phyloP scores from a whole-genome alignment of 306 rosid species.

The Vigna radiata region DNA sequence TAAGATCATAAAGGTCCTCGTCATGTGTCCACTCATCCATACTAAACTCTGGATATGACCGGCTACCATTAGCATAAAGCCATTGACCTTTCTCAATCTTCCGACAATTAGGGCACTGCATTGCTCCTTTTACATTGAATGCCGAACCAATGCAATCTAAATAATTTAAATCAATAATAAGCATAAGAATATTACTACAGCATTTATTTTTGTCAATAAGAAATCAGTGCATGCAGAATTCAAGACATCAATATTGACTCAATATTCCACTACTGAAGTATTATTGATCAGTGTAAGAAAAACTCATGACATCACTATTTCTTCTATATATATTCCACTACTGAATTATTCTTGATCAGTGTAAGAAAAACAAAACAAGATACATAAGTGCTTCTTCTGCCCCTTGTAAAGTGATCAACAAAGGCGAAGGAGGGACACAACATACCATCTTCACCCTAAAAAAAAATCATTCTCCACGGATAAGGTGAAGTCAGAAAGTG shows the following conservation, averaged over 20 bases:
- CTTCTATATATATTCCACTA: not conserved
- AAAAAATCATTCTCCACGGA: not conserved
- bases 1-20: constrained; percentile 93
- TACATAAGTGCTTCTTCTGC: not conserved
- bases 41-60: constrained; percentile 83
- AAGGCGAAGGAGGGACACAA: not conserved
- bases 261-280: not conserved
- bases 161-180: constrained; percentile 36
- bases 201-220: not conserved
- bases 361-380: not conserved
- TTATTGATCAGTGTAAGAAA: not conserved
- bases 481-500: constrained; percentile 20
- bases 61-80: constrained; percentile 93
- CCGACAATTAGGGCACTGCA: constrained; percentile 99
- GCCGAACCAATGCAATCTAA: constrained; percentile 99
- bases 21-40: constrained; percentile 95
- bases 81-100: constrained; percentile 98
- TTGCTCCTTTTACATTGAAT: constrained; percentile 92
- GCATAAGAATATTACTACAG: constrained; percentile 15
- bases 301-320: not conserved
- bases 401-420: not conserved
- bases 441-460: not conserved
- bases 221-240: constrained; percentile 5
- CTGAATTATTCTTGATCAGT: not conserved
- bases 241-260: not conserved